Evolutionary conservation across 2,329 filamentous ascomycete species (phyloP).

Genomic region (Davidsoniella virescens): DNA sequence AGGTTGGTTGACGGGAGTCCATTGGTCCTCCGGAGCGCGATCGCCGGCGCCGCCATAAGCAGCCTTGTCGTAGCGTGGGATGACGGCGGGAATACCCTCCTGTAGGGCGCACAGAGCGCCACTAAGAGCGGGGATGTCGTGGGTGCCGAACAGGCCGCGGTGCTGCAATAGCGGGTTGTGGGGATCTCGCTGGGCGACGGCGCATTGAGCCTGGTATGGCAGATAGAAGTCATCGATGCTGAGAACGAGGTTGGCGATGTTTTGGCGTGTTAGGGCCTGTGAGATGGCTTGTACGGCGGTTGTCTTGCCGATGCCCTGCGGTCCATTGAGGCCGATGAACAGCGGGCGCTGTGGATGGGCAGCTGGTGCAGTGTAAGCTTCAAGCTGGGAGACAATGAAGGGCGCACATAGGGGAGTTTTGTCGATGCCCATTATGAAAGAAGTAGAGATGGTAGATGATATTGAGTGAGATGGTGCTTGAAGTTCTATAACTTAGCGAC

Average conservation of each 20-base stretch:
- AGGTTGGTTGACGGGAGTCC: slow-evolving; percentile 40
- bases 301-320: slow-evolving; percentile 87
- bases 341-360: slow-evolving; percentile 42
- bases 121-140: slow-evolving; percentile 48
- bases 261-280: slow-evolving; percentile 36
- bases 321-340: slow-evolving; percentile 75
- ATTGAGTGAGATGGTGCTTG: background rate
- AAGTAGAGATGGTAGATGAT: background rate
- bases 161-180: slow-evolving; percentile 64
- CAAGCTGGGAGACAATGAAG: slow-evolving; percentile 49
- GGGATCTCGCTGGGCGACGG: slow-evolving; percentile 47
- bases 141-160: slow-evolving; percentile 69
- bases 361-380: slow-evolving; percentile 9
- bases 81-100: slow-evolving; percentile 39
- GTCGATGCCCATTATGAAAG: slow-evolving; percentile 46
- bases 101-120: slow-evolving; percentile 30
- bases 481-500: background rate
- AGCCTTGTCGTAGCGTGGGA: slow-evolving; percentile 77
- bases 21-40: slow-evolving; percentile 44
- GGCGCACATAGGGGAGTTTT: slow-evolving; percentile 63
- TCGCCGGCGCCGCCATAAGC: slow-evolving; percentile 62
- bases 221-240: slow-evolving; percentile 89
- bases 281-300: slow-evolving; percentile 60
- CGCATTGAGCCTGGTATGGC: slow-evolving; percentile 48
- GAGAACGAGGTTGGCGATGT: slow-evolving; percentile 47